Conservation (phyloP, 108 stramenopile genomes). For the Fistulifera pelliculosa region DNA sequence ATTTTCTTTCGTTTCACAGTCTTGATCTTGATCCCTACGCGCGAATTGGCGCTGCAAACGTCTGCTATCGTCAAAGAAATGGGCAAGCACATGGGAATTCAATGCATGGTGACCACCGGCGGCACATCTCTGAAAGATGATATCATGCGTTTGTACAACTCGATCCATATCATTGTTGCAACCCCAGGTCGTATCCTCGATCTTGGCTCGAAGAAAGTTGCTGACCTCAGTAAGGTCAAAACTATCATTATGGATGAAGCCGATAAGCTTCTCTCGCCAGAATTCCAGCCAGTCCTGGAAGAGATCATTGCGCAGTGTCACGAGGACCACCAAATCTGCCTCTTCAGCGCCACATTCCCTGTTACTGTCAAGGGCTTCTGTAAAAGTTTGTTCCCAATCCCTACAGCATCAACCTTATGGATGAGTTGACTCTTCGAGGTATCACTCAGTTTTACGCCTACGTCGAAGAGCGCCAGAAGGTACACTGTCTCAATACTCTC, state of each 20-base stretch:
- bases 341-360: slow-evolving; percentile 98
- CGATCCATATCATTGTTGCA: slow-evolving; percentile 91
- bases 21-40: slow-evolving; percentile 92
- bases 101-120: slow-evolving; percentile 97
- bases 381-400: slow-evolving; percentile 88
- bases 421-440: slow-evolving; percentile 98
- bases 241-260: slow-evolving; percentile 98
- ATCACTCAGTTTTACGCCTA: slow-evolving; percentile 98
- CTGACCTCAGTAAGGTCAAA: slow-evolving; percentile 86
- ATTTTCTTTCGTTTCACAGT: slow-evolving; percentile 32
- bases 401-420: slow-evolving; percentile 97
- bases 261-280: slow-evolving; percentile 94
- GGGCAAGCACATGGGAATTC: slow-evolving; percentile 95
- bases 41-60: slow-evolving; percentile 97
- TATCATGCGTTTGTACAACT: slow-evolving; percentile 96
- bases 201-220: slow-evolving; percentile 93
- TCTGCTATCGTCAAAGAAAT: slow-evolving; percentile 97
- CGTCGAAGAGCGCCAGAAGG: slow-evolving; percentile 98
- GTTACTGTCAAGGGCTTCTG: slow-evolving; percentile 95
- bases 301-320: slow-evolving; percentile 84
- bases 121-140: slow-evolving; percentile 97
- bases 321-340: slow-evolving; percentile 90
- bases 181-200: slow-evolving; percentile 98
- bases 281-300: slow-evolving; percentile 95
- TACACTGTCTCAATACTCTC: slow-evolving; percentile 97